Base-by-base conservation (phyloP, 805 yeast species). In the Kuraishia borneana region DNA sequence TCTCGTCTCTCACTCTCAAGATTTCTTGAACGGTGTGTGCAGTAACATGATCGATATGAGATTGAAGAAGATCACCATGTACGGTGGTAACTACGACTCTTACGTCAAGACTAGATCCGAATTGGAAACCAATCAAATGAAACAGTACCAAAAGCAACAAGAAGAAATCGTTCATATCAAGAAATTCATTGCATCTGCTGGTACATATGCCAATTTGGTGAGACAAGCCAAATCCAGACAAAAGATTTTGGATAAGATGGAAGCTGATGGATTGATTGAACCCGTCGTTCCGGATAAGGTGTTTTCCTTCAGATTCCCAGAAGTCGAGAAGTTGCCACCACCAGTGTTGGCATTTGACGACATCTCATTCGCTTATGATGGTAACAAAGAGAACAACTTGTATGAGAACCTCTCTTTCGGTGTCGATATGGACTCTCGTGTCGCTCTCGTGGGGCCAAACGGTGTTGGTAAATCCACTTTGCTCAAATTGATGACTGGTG, bases 161-260 rank as follows among this genome's bases (percentile, higher is more conserved):
- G 98, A 92, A 63, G 98, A 92, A 73, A 92, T 92, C 53, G 85
- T 77, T 26, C 97, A 92, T 65, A 94, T 92, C 63, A 92, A 92
- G 74, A 92, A 92, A 68, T 92, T 92, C 60, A 92, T 92, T 66
- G 98, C 98, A 26, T 83, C 95, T 48, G 98, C 98, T 38, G 98
- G 98, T 88, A 92, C 98, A 36, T 92, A 92, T 66, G 97, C 98
- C 42, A 92, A 92, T 68, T 72, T 92, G 69, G 98, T 92, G 39
- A 85, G 83, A 61, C 98, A 92, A 68, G 98, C 98, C 45, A 92
- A 92, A 65, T 92, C 98, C 22, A 84, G 97, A 68, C 98, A 92
- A 73, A 92, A 92, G 80, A 92, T 92, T 58, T 72, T 92, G 61
- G 98, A 92, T 67, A 92, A 92, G 80, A 92, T 92, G 98, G 98